Percentiles rank a stretch among this genome's conserved stretches.
Evolutionary conservation across 116 monocot genomes (phyloP).

Genomic region (Posidonia oceanica): DNA sequence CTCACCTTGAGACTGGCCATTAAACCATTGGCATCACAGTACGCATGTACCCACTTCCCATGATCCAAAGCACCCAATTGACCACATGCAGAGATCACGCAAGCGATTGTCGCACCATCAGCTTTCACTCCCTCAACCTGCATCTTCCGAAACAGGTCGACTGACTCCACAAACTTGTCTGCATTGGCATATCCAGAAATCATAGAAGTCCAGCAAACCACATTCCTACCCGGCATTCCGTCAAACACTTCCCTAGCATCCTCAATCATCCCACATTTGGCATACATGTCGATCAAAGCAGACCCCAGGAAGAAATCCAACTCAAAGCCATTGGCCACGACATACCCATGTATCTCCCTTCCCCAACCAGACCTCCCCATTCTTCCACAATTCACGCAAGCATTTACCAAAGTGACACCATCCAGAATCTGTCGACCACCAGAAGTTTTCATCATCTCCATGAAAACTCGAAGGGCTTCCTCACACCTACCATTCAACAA

Average conservation of each 20-base stretch:
- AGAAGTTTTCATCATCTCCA: slow-evolving; percentile 26
- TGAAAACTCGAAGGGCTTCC: slow-evolving; percentile 28
- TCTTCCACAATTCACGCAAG: slow-evolving; percentile 38
- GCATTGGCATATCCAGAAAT: slow-evolving; percentile 37
- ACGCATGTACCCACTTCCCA: slow-evolving; percentile 54
- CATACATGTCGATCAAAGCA: slow-evolving; percentile 56
- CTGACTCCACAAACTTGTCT: slow-evolving; percentile 27
- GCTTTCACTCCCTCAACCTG: slow-evolving; percentile 34
- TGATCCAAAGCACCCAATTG: slow-evolving; percentile 62
- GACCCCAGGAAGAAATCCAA: slow-evolving; percentile 20
- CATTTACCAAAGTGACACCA: slow-evolving; percentile 29
- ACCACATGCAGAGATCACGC: slow-evolving; percentile 65
- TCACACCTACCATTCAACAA: slow-evolving; percentile 14
- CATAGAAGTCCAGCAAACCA: slow-evolving; percentile 66
- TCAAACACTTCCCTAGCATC: slow-evolving; percentile 55
- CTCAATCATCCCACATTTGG: slow-evolving; percentile 33
- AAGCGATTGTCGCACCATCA: slow-evolving; percentile 40
- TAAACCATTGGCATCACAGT: slow-evolving; percentile 38
- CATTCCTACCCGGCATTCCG: slow-evolving; percentile 34
- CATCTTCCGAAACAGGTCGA: slow-evolving; percentile 64
- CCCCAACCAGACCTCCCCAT: slow-evolving; percentile 17
- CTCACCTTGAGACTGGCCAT: slow-evolving; percentile 27
- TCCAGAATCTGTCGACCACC: slow-evolving; percentile 17
- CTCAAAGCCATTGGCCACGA: slow-evolving; percentile 1
- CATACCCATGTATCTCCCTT: slow-evolving; percentile 13